Base-by-base conservation (phyloP, 176 grass and related monocot species). In the Aegilops umbellulata region DNA sequence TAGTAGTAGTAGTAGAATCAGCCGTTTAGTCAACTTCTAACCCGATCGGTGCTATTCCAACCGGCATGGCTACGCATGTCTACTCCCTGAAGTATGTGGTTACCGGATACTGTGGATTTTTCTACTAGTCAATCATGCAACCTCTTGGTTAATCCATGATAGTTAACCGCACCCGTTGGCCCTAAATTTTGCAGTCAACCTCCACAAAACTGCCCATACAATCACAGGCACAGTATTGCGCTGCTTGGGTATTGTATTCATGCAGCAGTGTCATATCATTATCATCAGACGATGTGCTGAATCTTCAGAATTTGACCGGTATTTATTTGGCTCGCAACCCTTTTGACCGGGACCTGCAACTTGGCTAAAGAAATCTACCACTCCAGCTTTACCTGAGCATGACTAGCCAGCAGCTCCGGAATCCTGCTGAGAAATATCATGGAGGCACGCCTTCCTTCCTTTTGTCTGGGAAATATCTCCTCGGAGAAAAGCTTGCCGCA, bases 311-410 rank as follows among this genome's bases (percentile, higher is more conserved):
- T 85, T 74, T 66, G 67, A 89, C 65, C 6, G 46, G 20, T 65
- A 35, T 25, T 87, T 29, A 6, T 83, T 83, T 76, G 10, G 77
- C 16, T 39, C 74, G 22, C 75, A 69, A 38, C 65, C 34, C 44
- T 69, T 84, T 84, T 84, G 80, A 80, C 75, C 68, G 29, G 31
- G 58, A 90, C 77, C 39, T 67, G 16, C 60, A 81, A 30, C 61
- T 34, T 69, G 13, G 17, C 24, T 30, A 55, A 69, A 86, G 8
- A 89, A 81, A 65, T 11, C 17, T 42, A 44, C 10, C 14, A 8
- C 51, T 78, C 29, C 17, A 60, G 10, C 25, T 39, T 29, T 12
- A 79, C 39, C 24, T 24, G 32, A 16, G 14, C 27, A 64, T 77
- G 79, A 53, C 70, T n/a, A 60, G 72, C 16, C 12, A 61, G 73